Evolutionary conservation across 225 moss, liverwort and hornwort species (phyloP).

Genomic region (Pseudoscleropodium purum): DNA sequence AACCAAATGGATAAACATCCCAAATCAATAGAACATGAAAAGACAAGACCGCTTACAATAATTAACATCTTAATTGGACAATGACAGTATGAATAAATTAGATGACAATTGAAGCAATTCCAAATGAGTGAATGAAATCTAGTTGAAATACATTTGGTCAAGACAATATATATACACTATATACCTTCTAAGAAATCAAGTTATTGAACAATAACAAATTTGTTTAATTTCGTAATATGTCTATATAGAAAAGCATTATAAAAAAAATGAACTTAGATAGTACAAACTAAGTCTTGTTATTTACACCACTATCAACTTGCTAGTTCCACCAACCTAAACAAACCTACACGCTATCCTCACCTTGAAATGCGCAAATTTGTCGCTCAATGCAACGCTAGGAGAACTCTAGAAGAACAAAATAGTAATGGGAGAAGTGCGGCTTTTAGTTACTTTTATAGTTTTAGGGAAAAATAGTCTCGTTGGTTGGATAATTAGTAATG

Average conservation of each 20-base stretch:
- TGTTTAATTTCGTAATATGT: too few relatives aligned
- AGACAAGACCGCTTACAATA: rapidly evolving
- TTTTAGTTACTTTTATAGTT: neutral
- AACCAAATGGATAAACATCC: neutral
- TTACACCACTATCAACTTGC: neutral
- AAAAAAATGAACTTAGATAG: too few relatives aligned
- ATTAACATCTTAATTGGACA: neutral
- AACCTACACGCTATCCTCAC: neutral
- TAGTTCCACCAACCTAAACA: neutral
- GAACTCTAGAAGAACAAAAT: neutral
- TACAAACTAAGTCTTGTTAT: neutral
- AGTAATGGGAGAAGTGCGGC: neutral
- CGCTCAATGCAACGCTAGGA: too few relatives aligned
- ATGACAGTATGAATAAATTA: neutral
- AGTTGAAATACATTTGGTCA: neutral
- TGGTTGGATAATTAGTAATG: neutral
- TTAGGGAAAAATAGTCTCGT: neutral
- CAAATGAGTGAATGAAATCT: neutral
- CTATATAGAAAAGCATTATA: neutral
- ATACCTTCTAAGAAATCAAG: too few relatives aligned
- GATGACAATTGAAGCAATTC: neutral
- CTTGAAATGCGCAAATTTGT: neutral
- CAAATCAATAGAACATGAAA: rapidly evolving
- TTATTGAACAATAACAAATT: too few relatives aligned
- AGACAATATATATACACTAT: too few relatives aligned